Evolutionary conservation across 129 eudicot genomes (phyloP).

Genomic region (Cynara cardunculus): DNA sequence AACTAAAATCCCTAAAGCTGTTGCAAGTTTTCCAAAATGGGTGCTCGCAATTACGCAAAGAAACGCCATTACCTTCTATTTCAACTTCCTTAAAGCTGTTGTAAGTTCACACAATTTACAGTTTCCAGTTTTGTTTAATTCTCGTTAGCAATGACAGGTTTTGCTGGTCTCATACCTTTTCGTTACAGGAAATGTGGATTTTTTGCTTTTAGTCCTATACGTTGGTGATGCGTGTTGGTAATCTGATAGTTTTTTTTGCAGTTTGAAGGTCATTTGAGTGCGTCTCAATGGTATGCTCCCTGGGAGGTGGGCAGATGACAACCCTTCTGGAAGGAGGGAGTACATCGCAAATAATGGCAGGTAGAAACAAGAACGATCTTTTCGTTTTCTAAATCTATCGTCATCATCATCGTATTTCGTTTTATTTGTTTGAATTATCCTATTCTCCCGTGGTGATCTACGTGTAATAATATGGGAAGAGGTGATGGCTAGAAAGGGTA

Average conservation of each 20-base stretch:
- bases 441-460: conserved; percentile 4
- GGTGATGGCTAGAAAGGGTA: background rate
- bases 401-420: background rate
- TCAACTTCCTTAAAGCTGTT: conserved; percentile 9
- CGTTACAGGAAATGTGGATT: background rate
- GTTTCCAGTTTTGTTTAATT: conserved; percentile 11
- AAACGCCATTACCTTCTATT: background rate
- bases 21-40: conserved; percentile 13
- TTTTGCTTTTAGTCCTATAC: background rate
- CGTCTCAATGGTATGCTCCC: conserved; percentile 58
- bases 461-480: background rate
- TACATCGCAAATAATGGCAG: conserved; percentile 50
- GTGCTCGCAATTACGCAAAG: conserved; percentile 3
- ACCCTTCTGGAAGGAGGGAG: conserved; percentile 49
- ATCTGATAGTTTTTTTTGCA: conserved; percentile 12
- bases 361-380: conserved; percentile 26
- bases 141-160: conserved; percentile 3
- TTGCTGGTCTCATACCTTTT: too few relatives aligned
- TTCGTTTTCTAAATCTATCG: background rate
- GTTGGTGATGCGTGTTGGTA: conserved; percentile 6
- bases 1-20: conserved; percentile 28
- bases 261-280: conserved; percentile 26
- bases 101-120: conserved; percentile 16
- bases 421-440: background rate
- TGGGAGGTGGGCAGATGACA: conserved; percentile 58